These are phyloP conservation scores for Stramenopiles sp. DNA, from an alignment of 352 stramenopile species.

Conservation along the genomic window DNA sequence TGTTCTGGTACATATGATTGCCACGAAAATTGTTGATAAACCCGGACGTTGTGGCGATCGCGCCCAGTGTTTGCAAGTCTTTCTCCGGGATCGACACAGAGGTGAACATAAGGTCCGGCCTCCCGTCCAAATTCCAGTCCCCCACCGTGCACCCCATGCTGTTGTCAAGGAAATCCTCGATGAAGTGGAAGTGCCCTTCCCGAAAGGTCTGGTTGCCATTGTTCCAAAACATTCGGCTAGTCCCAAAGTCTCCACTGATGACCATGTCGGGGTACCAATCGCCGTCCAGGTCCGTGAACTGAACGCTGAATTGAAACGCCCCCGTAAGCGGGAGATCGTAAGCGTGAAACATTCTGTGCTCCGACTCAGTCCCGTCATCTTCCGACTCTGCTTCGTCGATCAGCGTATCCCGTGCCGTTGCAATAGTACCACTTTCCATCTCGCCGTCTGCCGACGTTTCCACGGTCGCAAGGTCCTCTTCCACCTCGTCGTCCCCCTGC, in stretches of 20 bases:
- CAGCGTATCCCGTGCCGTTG: too few relatives aligned
- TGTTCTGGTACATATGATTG: too few relatives aligned
- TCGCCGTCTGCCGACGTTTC: too few relatives aligned
- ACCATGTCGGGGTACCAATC: not conserved
- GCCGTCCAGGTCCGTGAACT: not conserved
- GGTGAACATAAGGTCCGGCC: too few relatives aligned
- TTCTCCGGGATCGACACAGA: too few relatives aligned
- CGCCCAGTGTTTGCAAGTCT: too few relatives aligned
- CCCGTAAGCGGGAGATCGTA: not conserved
- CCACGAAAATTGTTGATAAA: too few relatives aligned
- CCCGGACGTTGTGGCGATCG: too few relatives aligned
- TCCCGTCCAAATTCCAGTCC: not conserved
- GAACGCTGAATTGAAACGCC: not conserved
- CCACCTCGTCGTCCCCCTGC: too few relatives aligned
- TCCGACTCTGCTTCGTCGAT: not conserved
- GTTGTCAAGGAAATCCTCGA: slow-evolving; percentile 5
- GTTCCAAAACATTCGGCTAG: not conserved
- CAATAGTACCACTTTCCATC: too few relatives aligned
- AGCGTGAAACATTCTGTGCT: not conserved
- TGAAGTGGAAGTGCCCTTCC: not conserved
- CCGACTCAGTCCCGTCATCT: not conserved
- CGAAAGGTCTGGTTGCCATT: not conserved
- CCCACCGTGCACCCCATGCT: not conserved
- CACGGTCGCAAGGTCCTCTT: too few relatives aligned
- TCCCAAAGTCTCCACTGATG: slow-evolving; percentile 8